Conservation (phyloP, 2,329 filamentous ascomycete species). For the Fusarium paranaense region DNA sequence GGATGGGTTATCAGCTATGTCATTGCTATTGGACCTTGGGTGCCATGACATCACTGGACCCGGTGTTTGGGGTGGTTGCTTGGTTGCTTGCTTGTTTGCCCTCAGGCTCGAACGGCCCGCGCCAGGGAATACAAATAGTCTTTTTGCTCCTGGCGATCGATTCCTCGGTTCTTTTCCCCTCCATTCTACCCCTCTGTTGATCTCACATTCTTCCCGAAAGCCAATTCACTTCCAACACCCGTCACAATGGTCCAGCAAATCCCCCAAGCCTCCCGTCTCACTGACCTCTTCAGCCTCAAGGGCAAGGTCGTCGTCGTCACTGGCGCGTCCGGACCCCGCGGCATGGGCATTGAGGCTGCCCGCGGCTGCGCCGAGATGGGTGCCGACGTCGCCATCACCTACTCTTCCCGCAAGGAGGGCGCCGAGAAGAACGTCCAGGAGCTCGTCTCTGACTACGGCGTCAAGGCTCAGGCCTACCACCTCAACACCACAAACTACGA, state of each 20-base stretch:
- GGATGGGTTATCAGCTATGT: background rate
- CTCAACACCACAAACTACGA: slow-evolving; percentile 67
- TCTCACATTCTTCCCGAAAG: background rate
- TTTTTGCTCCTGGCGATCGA: background rate
- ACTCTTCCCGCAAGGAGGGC: slow-evolving; percentile 76
- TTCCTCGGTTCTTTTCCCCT: background rate
- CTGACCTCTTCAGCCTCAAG: slow-evolving; percentile 78
- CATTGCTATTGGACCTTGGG: slow-evolving; percentile 1
- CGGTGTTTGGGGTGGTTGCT: background rate
- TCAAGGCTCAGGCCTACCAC: slow-evolving; percentile 73
- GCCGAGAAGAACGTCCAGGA: slow-evolving; percentile 74
- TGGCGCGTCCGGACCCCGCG: slow-evolving; percentile 75
- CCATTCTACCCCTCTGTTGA: slow-evolving; percentile 9
- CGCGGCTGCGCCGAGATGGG: slow-evolving; percentile 78
- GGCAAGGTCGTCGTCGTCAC: slow-evolving; percentile 79
- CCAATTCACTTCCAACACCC: background rate
- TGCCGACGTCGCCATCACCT: slow-evolving; percentile 78
- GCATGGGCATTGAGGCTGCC: slow-evolving; percentile 77
- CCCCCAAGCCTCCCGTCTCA: slow-evolving; percentile 67
- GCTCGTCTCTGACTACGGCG: slow-evolving; percentile 73
- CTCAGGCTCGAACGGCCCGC: slow-evolving; percentile 10
- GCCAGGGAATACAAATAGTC: slow-evolving; percentile 31
- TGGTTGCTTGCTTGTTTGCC: slow-evolving; percentile 16
- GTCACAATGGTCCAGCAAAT: slow-evolving; percentile 65
- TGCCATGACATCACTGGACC: slow-evolving; percentile 43